Conservation (phyloP, 2,329 filamentous ascomycete species). For the Scedosporium dehoogii region DNA sequence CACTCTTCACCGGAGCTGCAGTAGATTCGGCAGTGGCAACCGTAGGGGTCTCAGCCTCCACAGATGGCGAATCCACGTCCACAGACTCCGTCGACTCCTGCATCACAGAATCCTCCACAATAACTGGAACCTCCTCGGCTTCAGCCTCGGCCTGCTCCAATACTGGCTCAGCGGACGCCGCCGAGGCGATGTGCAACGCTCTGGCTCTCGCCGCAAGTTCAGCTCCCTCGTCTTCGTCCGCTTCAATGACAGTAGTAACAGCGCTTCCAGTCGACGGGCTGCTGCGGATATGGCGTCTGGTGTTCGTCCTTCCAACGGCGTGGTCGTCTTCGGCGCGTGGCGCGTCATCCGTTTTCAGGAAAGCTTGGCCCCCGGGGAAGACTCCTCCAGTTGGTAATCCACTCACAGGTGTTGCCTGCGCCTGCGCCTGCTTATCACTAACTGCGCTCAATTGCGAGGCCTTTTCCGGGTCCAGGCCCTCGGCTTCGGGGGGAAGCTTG, state of each 20-base stretch:
- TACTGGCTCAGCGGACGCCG: background rate
- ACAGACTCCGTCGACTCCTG: background rate
- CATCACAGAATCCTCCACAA: slow-evolving; percentile 19
- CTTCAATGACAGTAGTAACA: slow-evolving; percentile 63
- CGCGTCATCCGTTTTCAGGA: background rate
- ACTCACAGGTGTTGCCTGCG: background rate
- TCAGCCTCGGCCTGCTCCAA: slow-evolving; percentile 25
- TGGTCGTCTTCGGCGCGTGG: slow-evolving; percentile 3
- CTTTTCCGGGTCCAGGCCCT: slow-evolving; percentile 54
- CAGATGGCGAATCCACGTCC: background rate
- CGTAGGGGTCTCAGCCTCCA: background rate
- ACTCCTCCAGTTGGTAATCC: slow-evolving; percentile 16
- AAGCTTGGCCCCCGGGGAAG: slow-evolving; percentile 7
- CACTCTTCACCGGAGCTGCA: background rate
- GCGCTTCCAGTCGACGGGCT: slow-evolving; percentile 70
- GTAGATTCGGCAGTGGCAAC: background rate
- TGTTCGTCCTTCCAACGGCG: slow-evolving; percentile 47
- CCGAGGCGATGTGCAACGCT: slow-evolving; percentile 5
- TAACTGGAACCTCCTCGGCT: slow-evolving; percentile 28
- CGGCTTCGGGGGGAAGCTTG: slow-evolving; percentile 86
- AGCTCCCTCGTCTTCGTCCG: slow-evolving; percentile 11
- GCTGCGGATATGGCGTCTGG: slow-evolving; percentile 70
- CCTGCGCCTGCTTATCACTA: slow-evolving; percentile 21
- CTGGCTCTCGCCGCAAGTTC: slow-evolving; percentile 18
- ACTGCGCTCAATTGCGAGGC: background rate